Evolutionary conservation across 2,329 filamentous ascomycete genomes (phyloP).

Genomic region (Diaporthe vaccinii): DNA sequence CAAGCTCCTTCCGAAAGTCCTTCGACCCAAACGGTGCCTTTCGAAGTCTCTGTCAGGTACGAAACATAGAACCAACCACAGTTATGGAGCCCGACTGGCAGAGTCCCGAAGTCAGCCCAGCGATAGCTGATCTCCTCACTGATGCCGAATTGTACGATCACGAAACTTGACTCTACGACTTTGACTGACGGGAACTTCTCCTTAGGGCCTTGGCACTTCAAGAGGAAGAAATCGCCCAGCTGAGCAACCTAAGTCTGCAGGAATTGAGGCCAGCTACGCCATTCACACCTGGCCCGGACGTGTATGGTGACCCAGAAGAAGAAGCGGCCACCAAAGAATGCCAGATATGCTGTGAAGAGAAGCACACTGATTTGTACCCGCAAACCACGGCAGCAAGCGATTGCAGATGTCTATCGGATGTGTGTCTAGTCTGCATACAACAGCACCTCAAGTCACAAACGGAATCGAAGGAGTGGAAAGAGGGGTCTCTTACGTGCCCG

Average conservation of each 20-base stretch:
- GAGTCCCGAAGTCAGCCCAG: not conserved
- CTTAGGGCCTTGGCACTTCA: conserved; percentile 20
- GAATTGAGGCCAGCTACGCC: not conserved
- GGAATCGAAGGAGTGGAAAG: conserved; percentile 24
- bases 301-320: not conserved
- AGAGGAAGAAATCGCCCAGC: not conserved
- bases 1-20: too few relatives aligned
- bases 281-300: not conserved
- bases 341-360: conserved; percentile 18
- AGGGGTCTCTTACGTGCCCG: conserved; percentile 26
- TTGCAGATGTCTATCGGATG: conserved; percentile 29
- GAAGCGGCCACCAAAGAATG: not conserved
- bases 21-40: too few relatives aligned
- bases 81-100: not conserved
- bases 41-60: not conserved
- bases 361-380: conserved; percentile 21
- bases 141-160: conserved; percentile 27
- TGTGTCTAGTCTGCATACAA: conserved; percentile 22
- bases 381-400: not conserved
- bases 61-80: not conserved
- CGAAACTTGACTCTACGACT: not conserved
- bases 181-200: not conserved
- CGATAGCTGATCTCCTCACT: not conserved
- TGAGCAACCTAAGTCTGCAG: not conserved
- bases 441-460: conserved; percentile 29